These are phyloP conservation scores for Talaromyces sp. DNA, from an alignment of 2,329 filamentous ascomycete genomes.

Conservation along the genomic window DNA sequence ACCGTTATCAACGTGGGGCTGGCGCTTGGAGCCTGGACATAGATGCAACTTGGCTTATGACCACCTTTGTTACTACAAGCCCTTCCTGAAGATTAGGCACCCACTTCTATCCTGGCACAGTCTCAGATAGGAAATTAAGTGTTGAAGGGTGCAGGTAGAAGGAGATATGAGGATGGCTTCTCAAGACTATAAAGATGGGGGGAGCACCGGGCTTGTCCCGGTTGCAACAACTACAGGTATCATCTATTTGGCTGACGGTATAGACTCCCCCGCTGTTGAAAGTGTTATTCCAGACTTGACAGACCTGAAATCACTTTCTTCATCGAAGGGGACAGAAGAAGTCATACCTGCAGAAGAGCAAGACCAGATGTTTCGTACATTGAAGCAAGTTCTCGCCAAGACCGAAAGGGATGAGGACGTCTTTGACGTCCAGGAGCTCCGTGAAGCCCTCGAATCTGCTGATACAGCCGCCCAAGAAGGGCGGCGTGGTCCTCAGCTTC, in stretches of 20 bases:
- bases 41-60: slow-evolving; percentile 7
- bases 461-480: slow-evolving; percentile 26
- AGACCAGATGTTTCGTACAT: slow-evolving; percentile 32
- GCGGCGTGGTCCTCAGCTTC: slow-evolving; percentile 21
- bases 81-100: background rate
- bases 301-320: slow-evolving; percentile 23
- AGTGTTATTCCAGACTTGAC: slow-evolving; percentile 27
- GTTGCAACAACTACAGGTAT: slow-evolving; percentile 4
- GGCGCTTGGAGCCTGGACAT: slow-evolving; percentile 4
- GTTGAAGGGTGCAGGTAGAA: background rate
- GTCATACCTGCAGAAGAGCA: slow-evolving; percentile 26
- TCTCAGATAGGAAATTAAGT: background rate
- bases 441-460: slow-evolving; percentile 30
- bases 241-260: background rate
- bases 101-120: background rate
- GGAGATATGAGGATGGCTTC: slow-evolving; percentile 12
- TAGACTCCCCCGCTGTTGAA: slow-evolving; percentile 27
- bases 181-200: slow-evolving; percentile 13
- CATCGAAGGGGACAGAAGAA: slow-evolving; percentile 20
- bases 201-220: background rate
- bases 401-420: slow-evolving; percentile 23
- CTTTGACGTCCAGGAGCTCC: slow-evolving; percentile 29
- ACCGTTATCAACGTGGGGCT: slow-evolving; percentile 5
- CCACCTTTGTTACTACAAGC: background rate
- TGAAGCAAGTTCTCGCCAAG: slow-evolving; percentile 29